Percentiles rank a stretch among this genome's conserved stretches.
phyloP scores from a whole-genome alignment of 73 alveolate species.

The Paramecium pentaurelia region DNA sequence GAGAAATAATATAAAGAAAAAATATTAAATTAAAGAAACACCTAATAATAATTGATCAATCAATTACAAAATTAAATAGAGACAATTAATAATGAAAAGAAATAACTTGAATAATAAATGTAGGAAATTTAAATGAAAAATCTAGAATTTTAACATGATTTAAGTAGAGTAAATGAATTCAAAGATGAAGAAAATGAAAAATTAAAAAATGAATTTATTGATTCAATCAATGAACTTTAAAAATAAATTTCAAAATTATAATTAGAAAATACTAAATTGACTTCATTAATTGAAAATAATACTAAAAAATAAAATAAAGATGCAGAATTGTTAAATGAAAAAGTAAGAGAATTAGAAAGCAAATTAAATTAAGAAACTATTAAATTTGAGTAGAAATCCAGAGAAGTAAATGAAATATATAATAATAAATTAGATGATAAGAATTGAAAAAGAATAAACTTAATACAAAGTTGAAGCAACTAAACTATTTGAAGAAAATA shows the following conservation, averaged over 20 bases:
- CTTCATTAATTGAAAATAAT: neutral
- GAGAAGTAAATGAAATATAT: neutral
- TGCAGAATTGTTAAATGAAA: neutral
- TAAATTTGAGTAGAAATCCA: neutral
- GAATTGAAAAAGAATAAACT: neutral
- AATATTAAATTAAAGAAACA: neutral
- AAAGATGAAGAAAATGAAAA: conserved; percentile 12
- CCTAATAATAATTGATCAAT: neutral
- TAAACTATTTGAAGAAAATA: conserved; percentile 9
- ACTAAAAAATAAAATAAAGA: neutral
- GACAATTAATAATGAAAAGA: neutral
- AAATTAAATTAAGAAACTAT: neutral
- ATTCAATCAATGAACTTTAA: neutral
- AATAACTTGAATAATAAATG: neutral
- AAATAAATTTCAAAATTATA: neutral
- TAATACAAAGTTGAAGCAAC: conserved; percentile 1
- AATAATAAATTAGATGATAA: neutral
- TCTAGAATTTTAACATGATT: neutral
- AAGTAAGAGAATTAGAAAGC: neutral
- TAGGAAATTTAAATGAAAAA: neutral
- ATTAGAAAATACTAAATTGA: neutral
- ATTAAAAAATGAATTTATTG: conserved; percentile 9
- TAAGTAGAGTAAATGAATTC: neutral
- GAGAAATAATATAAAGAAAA: neutral
- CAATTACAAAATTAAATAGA: neutral